Evolutionary conservation across 208 protist species (phyloP).

Genomic region (Porcisia deanei): DNA sequence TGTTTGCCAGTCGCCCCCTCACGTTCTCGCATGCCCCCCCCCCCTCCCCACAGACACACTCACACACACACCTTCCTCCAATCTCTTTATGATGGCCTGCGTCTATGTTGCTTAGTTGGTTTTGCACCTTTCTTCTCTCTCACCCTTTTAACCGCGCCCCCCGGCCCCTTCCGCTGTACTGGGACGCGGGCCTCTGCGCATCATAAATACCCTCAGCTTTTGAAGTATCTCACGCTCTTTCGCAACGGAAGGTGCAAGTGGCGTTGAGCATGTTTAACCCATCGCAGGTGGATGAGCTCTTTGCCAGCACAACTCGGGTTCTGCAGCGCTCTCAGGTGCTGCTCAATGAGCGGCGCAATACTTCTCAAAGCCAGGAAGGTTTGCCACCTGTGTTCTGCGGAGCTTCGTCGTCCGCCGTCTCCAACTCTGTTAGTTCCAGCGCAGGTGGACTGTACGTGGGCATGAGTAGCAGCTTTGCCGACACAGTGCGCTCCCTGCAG

Average conservation of each 20-base stretch:
- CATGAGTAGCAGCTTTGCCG: slow-evolving; percentile 22
- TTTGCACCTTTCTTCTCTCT: too few species aligned
- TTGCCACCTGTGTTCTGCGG: slow-evolving; percentile 18
- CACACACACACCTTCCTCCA: slow-evolving; percentile 3
- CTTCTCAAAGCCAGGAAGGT: background rate
- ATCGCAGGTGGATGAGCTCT: slow-evolving; percentile 57
- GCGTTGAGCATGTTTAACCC: slow-evolving; percentile 42
- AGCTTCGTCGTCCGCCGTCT: slow-evolving; percentile 1
- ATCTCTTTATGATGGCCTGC: too few species aligned
- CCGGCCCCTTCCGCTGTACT: too few species aligned
- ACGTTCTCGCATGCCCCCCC: too few species aligned
- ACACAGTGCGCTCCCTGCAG: slow-evolving; percentile 21
- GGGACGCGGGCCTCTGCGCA: too few species aligned
- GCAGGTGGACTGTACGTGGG: background rate
- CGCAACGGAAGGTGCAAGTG: background rate
- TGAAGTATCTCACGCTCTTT: background rate
- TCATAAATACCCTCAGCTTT: too few species aligned
- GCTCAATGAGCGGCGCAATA: slow-evolving; percentile 44
- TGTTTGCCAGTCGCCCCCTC: too few species aligned
- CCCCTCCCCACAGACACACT: background rate
- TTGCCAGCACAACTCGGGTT: slow-evolving; percentile 31
- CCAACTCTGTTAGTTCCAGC: slow-evolving; percentile 3
- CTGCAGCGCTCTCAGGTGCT: slow-evolving; percentile 59
- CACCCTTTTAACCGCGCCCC: background rate
- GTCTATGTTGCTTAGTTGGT: too few species aligned